Percentiles rank a stretch among this genome's conserved stretches.
Evolutionary conservation across 2,329 filamentous ascomycete genomes (phyloP).

Genomic region (Pestalotiopsis sp.): DNA sequence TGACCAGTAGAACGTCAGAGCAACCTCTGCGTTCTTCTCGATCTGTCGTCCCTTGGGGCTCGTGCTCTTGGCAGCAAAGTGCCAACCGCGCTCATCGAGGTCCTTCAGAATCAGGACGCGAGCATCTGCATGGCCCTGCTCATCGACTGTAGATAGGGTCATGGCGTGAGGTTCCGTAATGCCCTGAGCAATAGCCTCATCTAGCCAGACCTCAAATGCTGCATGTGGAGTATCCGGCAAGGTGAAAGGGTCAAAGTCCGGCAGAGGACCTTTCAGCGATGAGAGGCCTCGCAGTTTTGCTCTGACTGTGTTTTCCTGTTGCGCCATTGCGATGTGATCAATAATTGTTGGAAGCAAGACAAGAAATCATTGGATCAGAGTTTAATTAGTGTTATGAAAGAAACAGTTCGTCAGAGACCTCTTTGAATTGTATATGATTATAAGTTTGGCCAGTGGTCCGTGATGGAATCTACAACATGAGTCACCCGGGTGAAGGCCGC

Average conservation of each 20-base stretch:
- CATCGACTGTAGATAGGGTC: not conserved
- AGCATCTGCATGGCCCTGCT: conserved; percentile 1
- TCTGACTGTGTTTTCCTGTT: not conserved
- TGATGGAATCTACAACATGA: not conserved
- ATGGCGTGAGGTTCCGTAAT: conserved; percentile 7
- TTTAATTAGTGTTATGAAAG: not conserved
- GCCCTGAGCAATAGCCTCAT: conserved; percentile 1
- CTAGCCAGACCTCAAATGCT: conserved; percentile 2
- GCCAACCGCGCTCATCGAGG: conserved; percentile 7
- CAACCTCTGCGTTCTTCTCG: not conserved
- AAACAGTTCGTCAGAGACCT: not conserved
- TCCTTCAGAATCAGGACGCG: conserved; percentile 8
- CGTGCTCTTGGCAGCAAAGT: conserved; percentile 1
- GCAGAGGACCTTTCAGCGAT: conserved; percentile 1
- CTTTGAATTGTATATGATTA: not conserved
- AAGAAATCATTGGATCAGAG: not conserved
- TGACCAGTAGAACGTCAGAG: conserved; percentile 7
- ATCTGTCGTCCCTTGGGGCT: conserved; percentile 7
- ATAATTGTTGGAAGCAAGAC: not conserved
- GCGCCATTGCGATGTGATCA: not conserved
- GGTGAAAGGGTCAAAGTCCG: not conserved
- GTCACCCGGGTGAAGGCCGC: not conserved
- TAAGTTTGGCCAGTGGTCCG: not conserved
- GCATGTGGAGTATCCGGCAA: not conserved
- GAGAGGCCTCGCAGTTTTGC: conserved; percentile 2